Conservation (phyloP, 768 basidiomycete genomes). For the Tulasnella sp. region DNA sequence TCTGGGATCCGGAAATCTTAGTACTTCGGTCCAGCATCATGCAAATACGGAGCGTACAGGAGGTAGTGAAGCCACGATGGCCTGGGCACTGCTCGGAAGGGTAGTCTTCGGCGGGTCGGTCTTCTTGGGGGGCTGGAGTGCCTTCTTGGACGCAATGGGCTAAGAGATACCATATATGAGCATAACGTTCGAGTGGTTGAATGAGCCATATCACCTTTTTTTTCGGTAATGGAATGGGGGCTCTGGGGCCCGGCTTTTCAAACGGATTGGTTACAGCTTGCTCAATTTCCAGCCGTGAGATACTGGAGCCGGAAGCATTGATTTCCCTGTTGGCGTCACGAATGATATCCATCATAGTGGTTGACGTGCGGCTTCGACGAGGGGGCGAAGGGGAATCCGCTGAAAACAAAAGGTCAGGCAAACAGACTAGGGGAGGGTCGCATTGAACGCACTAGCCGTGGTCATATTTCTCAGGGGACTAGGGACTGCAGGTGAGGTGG, state of each 20-base stretch:
- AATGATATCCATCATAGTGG: slow-evolving; percentile 7
- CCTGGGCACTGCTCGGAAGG: slow-evolving; percentile 8
- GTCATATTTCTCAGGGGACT: slow-evolving; percentile 13
- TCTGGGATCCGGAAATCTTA: background rate
- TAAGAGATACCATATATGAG: background rate
- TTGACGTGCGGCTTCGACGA: slow-evolving; percentile 2
- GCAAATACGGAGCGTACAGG: background rate
- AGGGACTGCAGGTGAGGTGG: slow-evolving; percentile 6
- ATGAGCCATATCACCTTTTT: background rate
- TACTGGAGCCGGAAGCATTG: background rate
- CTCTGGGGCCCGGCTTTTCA: slow-evolving; percentile 4
- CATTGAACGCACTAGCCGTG: background rate
- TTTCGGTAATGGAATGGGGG: background rate
- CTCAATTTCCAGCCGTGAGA: background rate
- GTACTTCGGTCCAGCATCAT: background rate
- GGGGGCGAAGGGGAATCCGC: slow-evolving; percentile 7
- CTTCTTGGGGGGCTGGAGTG: background rate
- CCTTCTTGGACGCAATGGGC: background rate
- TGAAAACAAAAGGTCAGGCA: background rate
- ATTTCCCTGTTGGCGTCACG: slow-evolving; percentile 7
- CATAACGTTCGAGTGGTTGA: background rate
- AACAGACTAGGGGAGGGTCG: background rate
- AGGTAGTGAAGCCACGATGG: slow-evolving; percentile 4
- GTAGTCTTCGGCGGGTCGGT: background rate
- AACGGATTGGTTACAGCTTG: slow-evolving; percentile 8